Base-by-base conservation (phyloP, 768 basidiomycete genomes). In the Mycena kentingensis region DNA sequence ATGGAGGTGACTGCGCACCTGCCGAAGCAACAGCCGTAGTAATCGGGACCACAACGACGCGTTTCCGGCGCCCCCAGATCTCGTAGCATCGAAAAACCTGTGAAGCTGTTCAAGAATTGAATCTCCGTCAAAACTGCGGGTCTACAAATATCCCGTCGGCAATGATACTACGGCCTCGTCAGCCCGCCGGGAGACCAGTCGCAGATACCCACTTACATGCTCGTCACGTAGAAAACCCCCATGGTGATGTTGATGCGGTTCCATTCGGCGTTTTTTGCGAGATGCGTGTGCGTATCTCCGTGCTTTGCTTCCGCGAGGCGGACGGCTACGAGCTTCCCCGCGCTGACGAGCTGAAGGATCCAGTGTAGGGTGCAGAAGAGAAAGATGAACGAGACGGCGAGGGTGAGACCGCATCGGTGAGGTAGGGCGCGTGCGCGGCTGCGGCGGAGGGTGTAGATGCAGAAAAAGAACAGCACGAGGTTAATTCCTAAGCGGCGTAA, bases 81-180 rank as follows among this genome's bases (percentile, higher is more conserved):
- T 63, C 57, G 31, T 66, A 70, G 46, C 65, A 68, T 24, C 67
- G 64, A 32, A 61, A 46, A 8, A 68, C 58, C 68, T 70, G 28
- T 8, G 8, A 18, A 31, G 47, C 42, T 36, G 11, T 29, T 25
- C 2, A 4, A 28, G 39, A 12, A 22, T 5, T 5, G 13, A 25
- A 5, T 29, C 42, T 2, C 4, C 13, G 11, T 19, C 2, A 0
- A 3, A 15, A 15, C 7, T 7, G 11, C 12, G 18, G 13, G 52
- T 58, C 46, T 52, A 70, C 68, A 34, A 68, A 58, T 19, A 66
- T 54, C 7, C 56, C 24, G 36, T 70, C 68, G 16, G 65, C 68
- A 21, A 68, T 63, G 6, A 65, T 54, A 36, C 68, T 68, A 21
- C 27, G n/a, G n/a, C 4, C 1, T 3, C 13, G 34, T 34, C 3